These are phyloP conservation scores for Saccharum officinarum DNA, from an alignment of 176 grass and related monocot species.

Conservation along the genomic window DNA sequence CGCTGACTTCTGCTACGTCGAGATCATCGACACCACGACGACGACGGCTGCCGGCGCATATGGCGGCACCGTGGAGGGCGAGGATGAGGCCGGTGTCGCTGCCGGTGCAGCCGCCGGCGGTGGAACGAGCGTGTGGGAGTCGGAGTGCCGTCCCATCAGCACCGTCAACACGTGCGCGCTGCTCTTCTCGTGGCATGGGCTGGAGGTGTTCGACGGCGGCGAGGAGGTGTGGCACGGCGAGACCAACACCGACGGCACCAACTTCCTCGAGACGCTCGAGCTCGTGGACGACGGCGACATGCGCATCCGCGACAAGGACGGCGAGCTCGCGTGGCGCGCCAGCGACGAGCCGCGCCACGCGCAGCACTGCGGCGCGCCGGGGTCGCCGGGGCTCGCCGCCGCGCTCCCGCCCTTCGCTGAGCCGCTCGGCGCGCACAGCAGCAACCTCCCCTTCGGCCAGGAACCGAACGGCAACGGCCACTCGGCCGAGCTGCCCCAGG, in stretches of 20 bases:
- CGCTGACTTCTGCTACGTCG: conserved; percentile 87
- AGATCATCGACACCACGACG: conserved; percentile 39
- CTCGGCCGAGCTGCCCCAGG: conserved; percentile 24
- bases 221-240: conserved; percentile 66
- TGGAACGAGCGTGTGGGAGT: conserved; percentile 76
- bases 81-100: background rate
- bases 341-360: conserved; percentile 62
- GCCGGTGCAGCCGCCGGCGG: background rate
- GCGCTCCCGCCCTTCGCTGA: conserved; percentile 66
- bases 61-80: background rate
- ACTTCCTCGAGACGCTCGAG: conserved; percentile 75
- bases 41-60: background rate
- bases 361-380: conserved; percentile 68
- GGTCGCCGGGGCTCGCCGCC: conserved; percentile 51
- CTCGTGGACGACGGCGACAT: conserved; percentile 90
- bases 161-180: conserved; percentile 73
- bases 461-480: conserved; percentile 30
- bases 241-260: conserved; percentile 56
- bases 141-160: conserved; percentile 68
- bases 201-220: conserved; percentile 87
- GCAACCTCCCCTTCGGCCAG: conserved; percentile 60
- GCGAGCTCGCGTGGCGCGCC: conserved; percentile 83
- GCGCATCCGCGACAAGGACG: conserved; percentile 85
- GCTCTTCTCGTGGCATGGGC: conserved; percentile 68
- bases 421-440: conserved; percentile 47